phyloP scores from a whole-genome alignment of 2,329 filamentous ascomycete species.

The Talaromyces funiculosus region DNA sequence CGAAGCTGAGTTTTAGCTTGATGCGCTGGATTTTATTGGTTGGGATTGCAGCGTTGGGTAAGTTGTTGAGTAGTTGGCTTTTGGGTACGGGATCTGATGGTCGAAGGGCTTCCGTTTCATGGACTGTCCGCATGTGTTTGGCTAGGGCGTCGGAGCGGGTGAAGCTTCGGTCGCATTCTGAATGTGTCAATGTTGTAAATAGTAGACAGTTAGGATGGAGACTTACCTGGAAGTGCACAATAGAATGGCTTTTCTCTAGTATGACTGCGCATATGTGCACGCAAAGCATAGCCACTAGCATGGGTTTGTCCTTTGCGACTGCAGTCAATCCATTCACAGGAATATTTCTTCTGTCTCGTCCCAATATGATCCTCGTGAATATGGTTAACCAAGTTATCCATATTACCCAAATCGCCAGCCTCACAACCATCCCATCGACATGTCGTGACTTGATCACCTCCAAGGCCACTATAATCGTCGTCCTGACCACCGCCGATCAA shows the following conservation, averaged over 20 bases:
- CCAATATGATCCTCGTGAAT: conserved; percentile 93
- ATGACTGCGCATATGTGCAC: conserved; percentile 96
- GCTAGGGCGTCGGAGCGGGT: conserved; percentile 91
- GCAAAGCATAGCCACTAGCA: conserved; percentile 89
- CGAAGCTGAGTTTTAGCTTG: conserved; percentile 38
- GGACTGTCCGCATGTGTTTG: conserved; percentile 97
- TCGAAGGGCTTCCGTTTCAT: conserved; percentile 91
- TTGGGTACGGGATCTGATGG: conserved; percentile 50
- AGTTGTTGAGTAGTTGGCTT: conserved; percentile 23
- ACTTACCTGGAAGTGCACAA: conserved; percentile 79
- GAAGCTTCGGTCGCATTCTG: conserved; percentile 96
- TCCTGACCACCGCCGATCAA: conserved; percentile 38
- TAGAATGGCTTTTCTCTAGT: conserved; percentile 98
- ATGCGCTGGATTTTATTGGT: conserved; percentile 32
- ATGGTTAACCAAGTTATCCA: conserved; percentile 75
- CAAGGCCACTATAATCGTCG: conserved; percentile 64
- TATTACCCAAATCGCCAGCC: conserved; percentile 66
- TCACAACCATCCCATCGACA: conserved; percentile 74
- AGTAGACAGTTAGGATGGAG: background rate
- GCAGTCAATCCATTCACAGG: conserved; percentile 96
- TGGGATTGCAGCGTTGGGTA: conserved; percentile 32
- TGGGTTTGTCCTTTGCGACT: conserved; percentile 82
- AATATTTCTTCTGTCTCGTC: conserved; percentile 89
- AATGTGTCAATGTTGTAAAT: background rate
- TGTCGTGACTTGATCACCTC: conserved; percentile 67